Evolutionary conservation across 495 filamentous ascomycete genomes (phyloP), one percentile per base, ranked within the genome.

Genomic region (Hypoxylon rickii): DNA sequence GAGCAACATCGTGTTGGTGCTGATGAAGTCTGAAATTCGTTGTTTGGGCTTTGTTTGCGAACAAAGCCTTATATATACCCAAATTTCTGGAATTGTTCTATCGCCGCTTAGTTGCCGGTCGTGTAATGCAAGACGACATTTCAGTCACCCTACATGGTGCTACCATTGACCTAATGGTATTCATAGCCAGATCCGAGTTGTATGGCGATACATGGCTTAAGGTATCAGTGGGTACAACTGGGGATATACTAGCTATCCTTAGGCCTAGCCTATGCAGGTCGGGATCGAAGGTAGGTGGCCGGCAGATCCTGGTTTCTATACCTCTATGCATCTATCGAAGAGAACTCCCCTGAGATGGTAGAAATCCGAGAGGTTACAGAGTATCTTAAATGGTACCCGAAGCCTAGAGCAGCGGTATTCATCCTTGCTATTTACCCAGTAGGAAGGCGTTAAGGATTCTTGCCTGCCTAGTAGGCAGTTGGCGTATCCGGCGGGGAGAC

Each of bases 311-410:
- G 18, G 15, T 31, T 31, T 49, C 51, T 13, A 12, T 29, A n/a
- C n/a, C n/a, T n/a, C n/a, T n/a, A n/a, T 46, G 22, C 13, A 32
- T 26, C 37, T n/a, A 21, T 19, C 43, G 22, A 34, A 43, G 37
- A 32, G 13, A 48, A 43, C 32, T 31, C 38, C 29, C 31, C 47
- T 32, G 10, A n/a, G n/a, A 40, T 11, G 39, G 24, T 33, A 38
- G 20, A 33, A 21, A 12, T 38, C 18, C n/a, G n/a, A 13, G 37
- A 48, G 19, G n/a, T n/a, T 31, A 36, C 26, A 13, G 24, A 31
- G 41, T 51, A 37, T 15, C n/a, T n/a, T n/a, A n/a, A n/a, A 51
- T 37, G 24, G 22, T n/a, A 51, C 19, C 43, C 42, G 46, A 51
- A 36, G 47, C 56, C 41, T 51, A 51, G n/a, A 39, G n/a, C n/a